These are phyloP conservation scores for Wickerhamomyces chambardii DNA, from an alignment of 805 yeast genomes.

Conservation along the genomic window DNA sequence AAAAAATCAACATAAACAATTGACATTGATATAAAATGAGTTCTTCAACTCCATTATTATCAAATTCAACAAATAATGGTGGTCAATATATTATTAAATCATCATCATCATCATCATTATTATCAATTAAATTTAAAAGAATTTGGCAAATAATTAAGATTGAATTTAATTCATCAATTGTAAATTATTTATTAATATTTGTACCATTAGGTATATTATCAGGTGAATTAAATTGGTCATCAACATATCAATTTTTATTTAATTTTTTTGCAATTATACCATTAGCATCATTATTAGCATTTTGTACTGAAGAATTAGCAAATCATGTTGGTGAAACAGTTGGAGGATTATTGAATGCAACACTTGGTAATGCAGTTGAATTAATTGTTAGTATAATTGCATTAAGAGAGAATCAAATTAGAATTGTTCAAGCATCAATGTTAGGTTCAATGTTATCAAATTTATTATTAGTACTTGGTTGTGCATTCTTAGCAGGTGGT, in stretches of 20 bases:
- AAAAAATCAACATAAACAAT: no score
- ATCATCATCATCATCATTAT: no score
- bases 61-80: no score
- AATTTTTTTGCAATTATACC: constrained; percentile 91
- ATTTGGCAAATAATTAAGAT: constrained; percentile 5
- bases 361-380: constrained; percentile 97
- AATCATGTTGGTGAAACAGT: constrained; percentile 84
- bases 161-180: constrained; percentile 49
- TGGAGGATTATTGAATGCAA: constrained; percentile 93
- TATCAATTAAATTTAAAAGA: neutral
- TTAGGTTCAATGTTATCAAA: constrained; percentile 89
- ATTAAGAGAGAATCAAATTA: constrained; percentile 71
- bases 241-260: constrained; percentile 50
- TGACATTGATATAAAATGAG: no score
- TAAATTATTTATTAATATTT: constrained; percentile 67
- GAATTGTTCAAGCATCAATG: constrained; percentile 97
- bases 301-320: constrained; percentile 88
- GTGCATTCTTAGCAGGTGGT: constrained; percentile 93
- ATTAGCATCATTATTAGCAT: constrained; percentile 82
- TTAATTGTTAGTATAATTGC: constrained; percentile 92
- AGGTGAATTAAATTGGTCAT: constrained; percentile 47
- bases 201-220: constrained; percentile 88
- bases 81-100: neutral
- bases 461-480: constrained; percentile 84
- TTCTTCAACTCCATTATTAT: neutral